Evolutionary conservation across 1,284 basidiomycete genomes (phyloP).

Genomic region (Tranzscheliella williamsii): DNA sequence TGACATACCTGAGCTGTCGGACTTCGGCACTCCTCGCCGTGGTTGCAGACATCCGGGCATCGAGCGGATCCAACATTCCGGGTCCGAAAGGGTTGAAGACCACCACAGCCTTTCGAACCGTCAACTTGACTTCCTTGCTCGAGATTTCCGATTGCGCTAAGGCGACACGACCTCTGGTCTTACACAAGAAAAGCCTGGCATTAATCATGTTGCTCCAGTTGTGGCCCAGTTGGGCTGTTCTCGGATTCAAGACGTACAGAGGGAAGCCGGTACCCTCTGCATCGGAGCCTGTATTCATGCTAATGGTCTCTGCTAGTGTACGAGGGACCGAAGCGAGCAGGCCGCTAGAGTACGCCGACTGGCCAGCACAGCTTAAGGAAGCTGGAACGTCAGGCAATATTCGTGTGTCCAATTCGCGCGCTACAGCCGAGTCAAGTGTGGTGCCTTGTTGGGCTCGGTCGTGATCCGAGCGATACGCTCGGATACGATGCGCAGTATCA

Average conservation of each 20-base stretch:
- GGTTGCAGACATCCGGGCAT: not conserved
- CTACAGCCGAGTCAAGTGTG: not conserved
- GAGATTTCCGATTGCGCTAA: not conserved
- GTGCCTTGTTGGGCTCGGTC: not conserved
- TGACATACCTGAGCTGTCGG: conserved; percentile 9
- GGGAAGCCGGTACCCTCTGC: not conserved
- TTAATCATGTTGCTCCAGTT: conserved; percentile 48
- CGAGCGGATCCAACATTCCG: conserved; percentile 9
- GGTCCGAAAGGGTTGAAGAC: conserved; percentile 24
- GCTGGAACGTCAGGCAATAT: conserved; percentile 8
- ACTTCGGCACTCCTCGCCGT: not conserved
- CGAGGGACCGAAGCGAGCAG: conserved; percentile 20
- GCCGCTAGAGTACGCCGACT: conserved; percentile 21
- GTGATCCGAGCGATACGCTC: not conserved
- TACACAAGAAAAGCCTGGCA: conserved; percentile 29
- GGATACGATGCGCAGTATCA: conserved; percentile 1
- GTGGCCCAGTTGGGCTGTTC: conserved; percentile 43
- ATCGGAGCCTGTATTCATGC: not conserved
- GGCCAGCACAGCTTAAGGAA: conserved; percentile 9
- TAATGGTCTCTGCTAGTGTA: conserved; percentile 12
- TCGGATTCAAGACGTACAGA: conserved; percentile 14
- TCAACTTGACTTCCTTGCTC: not conserved
- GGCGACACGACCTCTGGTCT: conserved; percentile 12
- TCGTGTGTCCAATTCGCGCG: no score
- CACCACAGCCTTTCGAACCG: conserved; percentile 16